A percentile compares a stretch with the other conserved stretches of the same genome.
Evolutionary conservation across 2,329 filamentous ascomycete genomes (phyloP).

Genomic region (Scedosporium aurantiacum): DNA sequence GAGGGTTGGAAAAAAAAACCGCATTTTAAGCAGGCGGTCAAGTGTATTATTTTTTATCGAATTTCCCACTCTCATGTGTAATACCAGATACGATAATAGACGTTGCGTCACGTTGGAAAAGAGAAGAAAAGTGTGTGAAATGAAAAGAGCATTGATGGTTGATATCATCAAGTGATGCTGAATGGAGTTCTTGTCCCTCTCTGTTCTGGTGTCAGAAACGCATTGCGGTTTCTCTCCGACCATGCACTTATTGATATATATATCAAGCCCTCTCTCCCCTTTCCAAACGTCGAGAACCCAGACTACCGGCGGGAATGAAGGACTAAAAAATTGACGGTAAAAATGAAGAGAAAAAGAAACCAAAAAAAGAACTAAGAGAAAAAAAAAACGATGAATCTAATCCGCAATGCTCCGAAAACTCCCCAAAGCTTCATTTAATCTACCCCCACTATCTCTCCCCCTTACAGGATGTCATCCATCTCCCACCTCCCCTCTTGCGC

Average conservation of each 20-base stretch:
- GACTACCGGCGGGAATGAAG: not conserved
- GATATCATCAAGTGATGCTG: too few species aligned
- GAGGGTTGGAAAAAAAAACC: not conserved
- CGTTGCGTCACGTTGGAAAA: not conserved
- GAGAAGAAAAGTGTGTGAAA: not conserved
- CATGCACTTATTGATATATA: too few species aligned
- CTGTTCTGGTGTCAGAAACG: too few species aligned
- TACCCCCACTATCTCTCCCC: not conserved
- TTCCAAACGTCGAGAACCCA: too few species aligned
- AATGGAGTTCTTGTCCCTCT: too few species aligned
- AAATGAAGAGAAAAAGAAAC: not conserved
- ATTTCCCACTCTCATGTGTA: not conserved
- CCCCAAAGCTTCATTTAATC: not conserved
- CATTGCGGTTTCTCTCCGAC: too few species aligned
- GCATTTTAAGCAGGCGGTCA: not conserved
- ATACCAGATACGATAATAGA: not conserved
- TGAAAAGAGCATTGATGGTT: not conserved
- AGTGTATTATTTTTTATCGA: not conserved
- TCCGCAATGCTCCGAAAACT: not conserved
- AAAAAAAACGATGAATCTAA: not conserved
- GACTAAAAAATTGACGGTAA: not conserved
- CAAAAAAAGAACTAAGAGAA: not conserved
- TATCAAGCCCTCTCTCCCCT: too few species aligned
- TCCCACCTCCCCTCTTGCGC: slow-evolving; percentile 44
- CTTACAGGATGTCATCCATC: slow-evolving; percentile 31